phyloP scores from a whole-genome alignment of 768 basidiomycete genomes.

The Amanita thiersii region DNA sequence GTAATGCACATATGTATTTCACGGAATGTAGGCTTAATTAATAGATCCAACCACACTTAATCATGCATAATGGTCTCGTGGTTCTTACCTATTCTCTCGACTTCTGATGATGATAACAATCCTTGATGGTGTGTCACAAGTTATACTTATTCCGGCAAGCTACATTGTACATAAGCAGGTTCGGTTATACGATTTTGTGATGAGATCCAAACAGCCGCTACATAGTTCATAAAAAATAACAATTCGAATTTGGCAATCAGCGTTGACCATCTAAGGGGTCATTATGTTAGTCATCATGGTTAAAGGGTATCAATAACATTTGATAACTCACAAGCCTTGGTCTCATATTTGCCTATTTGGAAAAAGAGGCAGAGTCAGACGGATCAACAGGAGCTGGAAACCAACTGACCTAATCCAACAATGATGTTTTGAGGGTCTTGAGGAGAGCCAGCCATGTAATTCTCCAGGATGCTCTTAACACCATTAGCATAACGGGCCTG shows the following conservation, averaged over 20 bases:
- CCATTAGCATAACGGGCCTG: slow-evolving; percentile 81
- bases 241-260: slow-evolving; percentile 17
- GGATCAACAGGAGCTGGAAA: not conserved
- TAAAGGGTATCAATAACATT: not conserved
- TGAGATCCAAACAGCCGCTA: no score
- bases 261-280: slow-evolving; percentile 40
- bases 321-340: slow-evolving; percentile 32
- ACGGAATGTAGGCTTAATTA: no score
- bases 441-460: slow-evolving; percentile 52
- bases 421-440: slow-evolving; percentile 83
- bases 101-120: no score
- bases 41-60: no score
- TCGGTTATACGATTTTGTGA: no score
- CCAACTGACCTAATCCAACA: slow-evolving; percentile 55
- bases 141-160: not conserved
- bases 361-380: slow-evolving; percentile 3
- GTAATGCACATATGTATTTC: no score
- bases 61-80: no score
- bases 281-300: slow-evolving; percentile 1
- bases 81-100: no score
- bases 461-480: slow-evolving; percentile 59
- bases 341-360: slow-evolving; percentile 31
- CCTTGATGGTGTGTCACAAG: no score
- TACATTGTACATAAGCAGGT: not conserved
- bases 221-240: not conserved